These are phyloP conservation scores for Naganishia onofrii DNA, from an alignment of 768 basidiomycete genomes.

Conservation along the genomic window DNA sequence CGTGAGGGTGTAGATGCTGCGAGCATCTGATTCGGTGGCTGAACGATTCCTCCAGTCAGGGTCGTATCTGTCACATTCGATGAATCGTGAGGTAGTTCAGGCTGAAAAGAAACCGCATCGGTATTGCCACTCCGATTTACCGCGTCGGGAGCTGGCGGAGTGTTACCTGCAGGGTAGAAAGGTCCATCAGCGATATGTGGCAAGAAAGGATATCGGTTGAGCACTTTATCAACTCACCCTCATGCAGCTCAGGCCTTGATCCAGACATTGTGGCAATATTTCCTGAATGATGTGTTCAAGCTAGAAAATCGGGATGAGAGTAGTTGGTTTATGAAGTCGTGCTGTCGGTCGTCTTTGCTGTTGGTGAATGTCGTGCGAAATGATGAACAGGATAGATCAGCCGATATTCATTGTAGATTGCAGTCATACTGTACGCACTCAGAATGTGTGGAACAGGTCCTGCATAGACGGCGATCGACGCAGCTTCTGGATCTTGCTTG, in stretches of 20 bases:
- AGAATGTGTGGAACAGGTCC: not conserved
- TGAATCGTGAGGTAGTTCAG: not conserved
- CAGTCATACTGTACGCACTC: not conserved
- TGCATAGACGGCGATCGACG: not conserved
- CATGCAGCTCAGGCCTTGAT: not conserved
- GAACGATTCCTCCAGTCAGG: not conserved
- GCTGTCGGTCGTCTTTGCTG: not conserved
- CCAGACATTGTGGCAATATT: not conserved
- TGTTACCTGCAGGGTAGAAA: not conserved
- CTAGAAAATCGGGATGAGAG: not conserved
- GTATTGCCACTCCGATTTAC: not conserved
- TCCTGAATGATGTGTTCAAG: not conserved
- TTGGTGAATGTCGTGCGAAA: not conserved
- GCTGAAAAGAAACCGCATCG: not conserved
- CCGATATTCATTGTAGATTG: not conserved
- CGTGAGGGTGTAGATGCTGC: not conserved
- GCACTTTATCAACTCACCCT: not conserved
- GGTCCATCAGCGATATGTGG: not conserved
- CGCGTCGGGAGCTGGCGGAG: not conserved
- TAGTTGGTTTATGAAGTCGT: not conserved
- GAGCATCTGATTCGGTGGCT: not conserved
- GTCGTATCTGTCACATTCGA: not conserved
- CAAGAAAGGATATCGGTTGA: not conserved
- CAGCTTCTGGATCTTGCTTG: constrained; percentile 8
- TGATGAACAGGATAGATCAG: not conserved